These are phyloP conservation scores for Phellopilus nigrolimitatus DNA, from an alignment of 1,284 basidiomycete genomes.

Conservation along the genomic window DNA sequence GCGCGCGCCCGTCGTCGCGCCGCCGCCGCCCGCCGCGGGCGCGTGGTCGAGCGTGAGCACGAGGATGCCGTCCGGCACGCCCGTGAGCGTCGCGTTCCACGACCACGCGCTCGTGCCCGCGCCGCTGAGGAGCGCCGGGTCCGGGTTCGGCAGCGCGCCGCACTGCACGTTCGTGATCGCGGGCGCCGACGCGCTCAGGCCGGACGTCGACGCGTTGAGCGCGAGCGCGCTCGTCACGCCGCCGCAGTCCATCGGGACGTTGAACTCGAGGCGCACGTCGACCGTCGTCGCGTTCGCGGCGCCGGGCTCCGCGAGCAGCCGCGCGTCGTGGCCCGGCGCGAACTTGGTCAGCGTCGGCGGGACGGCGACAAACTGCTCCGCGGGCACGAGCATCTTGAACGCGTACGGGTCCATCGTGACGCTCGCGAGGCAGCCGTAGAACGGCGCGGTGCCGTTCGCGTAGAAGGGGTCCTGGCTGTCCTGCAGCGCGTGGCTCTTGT, in stretches of 20 bases:
- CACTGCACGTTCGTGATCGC: constrained; percentile 49
- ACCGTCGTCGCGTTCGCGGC: constrained; percentile 56
- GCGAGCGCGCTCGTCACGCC: constrained; percentile 58
- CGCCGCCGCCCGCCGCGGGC: constrained; percentile 36
- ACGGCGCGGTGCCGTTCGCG: constrained; percentile 54
- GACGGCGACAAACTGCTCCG: constrained; percentile 59
- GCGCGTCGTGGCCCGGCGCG: constrained; percentile 79
- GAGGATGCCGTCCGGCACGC: constrained; percentile 78
- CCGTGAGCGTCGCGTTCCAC: constrained; percentile 68
- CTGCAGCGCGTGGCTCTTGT: constrained; percentile 66
- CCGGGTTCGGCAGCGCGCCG: constrained; percentile 39
- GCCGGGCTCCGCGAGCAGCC: constrained; percentile 47
- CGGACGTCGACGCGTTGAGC: constrained; percentile 67
- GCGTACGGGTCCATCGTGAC: constrained; percentile 70
- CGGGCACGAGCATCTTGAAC: constrained; percentile 79
- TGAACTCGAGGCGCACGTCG: constrained; percentile 75
- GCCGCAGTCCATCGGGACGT: constrained; percentile 66
- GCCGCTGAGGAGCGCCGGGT: constrained; percentile 45
- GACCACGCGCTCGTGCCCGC: constrained; percentile 57
- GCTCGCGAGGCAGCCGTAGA: constrained; percentile 63
- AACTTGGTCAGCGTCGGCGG: constrained; percentile 75
- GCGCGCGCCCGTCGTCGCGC: constrained; percentile 43
- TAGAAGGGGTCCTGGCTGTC: constrained; percentile 60
- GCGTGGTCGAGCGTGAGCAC: constrained; percentile 65
- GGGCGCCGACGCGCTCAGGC: constrained; percentile 49